Percentiles rank a stretch among this genome's conserved stretches.
These are phyloP conservation scores for Dipteronia sinensis DNA, from an alignment of 345 rosid genomes.

Conservation along the genomic window DNA sequence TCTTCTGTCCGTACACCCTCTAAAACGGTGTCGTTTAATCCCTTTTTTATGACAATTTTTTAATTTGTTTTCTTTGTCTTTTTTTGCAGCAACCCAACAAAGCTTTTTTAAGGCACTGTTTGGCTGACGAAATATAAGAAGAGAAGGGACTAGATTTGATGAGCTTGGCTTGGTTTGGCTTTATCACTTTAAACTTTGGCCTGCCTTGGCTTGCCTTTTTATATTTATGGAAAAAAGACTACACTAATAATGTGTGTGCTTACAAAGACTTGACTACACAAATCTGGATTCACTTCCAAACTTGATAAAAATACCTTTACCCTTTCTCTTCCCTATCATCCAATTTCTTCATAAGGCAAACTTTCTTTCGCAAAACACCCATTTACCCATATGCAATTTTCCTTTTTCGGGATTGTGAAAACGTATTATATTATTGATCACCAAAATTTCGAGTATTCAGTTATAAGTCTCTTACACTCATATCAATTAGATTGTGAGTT, in stretches of 20 bases:
- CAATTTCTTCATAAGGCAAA: slow-evolving; percentile 8
- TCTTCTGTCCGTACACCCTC: not conserved
- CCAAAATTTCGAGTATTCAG: too few species aligned
- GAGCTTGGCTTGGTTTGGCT: not conserved
- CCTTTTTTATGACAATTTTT: not conserved
- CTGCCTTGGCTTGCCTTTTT: not conserved
- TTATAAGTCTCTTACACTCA: too few species aligned
- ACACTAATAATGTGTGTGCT: not conserved
- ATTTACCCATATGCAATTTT: not conserved
- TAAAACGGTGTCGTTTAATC: slow-evolving; percentile 8
- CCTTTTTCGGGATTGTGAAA: not conserved
- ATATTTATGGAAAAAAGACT: slow-evolving; percentile 3
- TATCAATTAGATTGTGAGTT: too few species aligned
- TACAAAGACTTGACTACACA: not conserved
- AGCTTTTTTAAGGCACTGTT: not conserved
- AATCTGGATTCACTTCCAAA: not conserved
- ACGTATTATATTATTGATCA: too few species aligned
- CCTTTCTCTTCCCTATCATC: not conserved
- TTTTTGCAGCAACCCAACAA: too few species aligned
- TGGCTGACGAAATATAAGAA: slow-evolving; percentile 1
- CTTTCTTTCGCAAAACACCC: not conserved
- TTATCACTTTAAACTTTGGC: not conserved
- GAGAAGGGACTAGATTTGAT: too few species aligned
- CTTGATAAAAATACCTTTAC: not conserved
- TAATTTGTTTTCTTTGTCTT: too few species aligned